These are phyloP conservation scores for Xylaria polymorpha DNA, from an alignment of 2,329 filamentous ascomycete species.

Conservation along the genomic window DNA sequence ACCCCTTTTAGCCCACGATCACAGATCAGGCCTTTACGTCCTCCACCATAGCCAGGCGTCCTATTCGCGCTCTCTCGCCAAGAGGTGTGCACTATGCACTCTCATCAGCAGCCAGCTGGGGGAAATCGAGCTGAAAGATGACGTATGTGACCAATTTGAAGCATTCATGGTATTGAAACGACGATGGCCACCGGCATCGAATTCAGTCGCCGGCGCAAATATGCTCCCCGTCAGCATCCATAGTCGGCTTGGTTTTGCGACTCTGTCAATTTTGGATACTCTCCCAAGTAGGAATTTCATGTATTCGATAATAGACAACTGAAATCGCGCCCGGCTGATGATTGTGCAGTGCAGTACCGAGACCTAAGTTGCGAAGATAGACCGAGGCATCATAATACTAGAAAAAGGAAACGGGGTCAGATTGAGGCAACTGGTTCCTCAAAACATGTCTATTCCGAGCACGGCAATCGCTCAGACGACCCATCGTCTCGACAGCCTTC, in stretches of 20 bases:
- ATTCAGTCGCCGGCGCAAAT: not conserved
- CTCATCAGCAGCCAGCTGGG: conserved; percentile 34
- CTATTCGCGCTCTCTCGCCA: conserved; percentile 19
- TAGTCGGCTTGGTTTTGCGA: conserved; percentile 24
- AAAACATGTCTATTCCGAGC: not conserved
- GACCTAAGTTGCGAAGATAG: not conserved
- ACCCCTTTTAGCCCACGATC: conserved; percentile 13
- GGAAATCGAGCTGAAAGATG: conserved; percentile 7
- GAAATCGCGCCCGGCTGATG: not conserved
- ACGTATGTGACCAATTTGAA: conserved; percentile 7
- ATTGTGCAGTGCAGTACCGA: not conserved
- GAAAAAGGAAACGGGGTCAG: conserved; percentile 18
- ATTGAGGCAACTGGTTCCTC: conserved; percentile 1
- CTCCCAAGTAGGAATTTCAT: conserved; percentile 9
- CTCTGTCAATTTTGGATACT: conserved; percentile 16
- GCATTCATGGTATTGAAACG: conserved; percentile 23
- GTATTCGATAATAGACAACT: not conserved
- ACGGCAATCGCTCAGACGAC: not conserved
- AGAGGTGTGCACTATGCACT: conserved; percentile 28
- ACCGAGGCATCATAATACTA: not conserved
- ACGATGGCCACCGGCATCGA: conserved; percentile 8
- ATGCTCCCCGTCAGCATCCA: conserved; percentile 6
- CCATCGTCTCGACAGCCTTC: not conserved
- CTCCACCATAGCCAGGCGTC: conserved; percentile 25
- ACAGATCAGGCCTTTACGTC: conserved; percentile 16